A percentile compares a stretch with the other conserved stretches of the same genome.
Conservation (phyloP, 139 green algal species). For the Haematococcus sp. region DNA sequence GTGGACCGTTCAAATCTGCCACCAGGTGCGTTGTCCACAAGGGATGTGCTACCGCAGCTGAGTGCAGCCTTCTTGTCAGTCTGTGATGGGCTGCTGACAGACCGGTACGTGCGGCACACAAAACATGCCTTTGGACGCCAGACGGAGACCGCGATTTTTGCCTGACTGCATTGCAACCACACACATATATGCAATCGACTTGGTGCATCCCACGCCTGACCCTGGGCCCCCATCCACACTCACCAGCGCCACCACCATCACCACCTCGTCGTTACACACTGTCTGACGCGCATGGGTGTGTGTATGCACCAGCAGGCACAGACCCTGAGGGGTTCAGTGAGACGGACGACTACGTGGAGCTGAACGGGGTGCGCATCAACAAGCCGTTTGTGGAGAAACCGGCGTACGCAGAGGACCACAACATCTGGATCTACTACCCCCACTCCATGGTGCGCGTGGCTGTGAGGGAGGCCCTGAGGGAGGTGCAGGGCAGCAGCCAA, state of each 20-base stretch:
- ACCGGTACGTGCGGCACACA: no score
- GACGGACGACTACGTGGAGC: conserved; percentile 85
- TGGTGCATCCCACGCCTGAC: neutral
- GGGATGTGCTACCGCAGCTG: no score
- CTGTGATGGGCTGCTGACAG: no score
- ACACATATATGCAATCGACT: no score
- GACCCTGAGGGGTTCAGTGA: conserved; percentile 84
- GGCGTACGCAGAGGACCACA: conserved; percentile 90
- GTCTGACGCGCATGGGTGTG: neutral
- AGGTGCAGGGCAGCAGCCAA: no score
- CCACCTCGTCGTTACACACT: neutral
- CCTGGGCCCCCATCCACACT: no score
- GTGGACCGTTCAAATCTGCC: conserved; percentile 58
- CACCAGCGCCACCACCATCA: no score
- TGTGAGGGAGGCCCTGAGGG: no score
- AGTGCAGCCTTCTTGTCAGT: no score
- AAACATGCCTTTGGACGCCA: no score
- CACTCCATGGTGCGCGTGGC: conserved; percentile 74
- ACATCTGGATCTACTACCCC: conserved; percentile 98
- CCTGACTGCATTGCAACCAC: no score
- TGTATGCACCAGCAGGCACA: conserved; percentile 13
- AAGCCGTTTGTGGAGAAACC: conserved; percentile 99
- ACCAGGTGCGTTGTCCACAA: neutral
- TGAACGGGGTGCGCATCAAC: conserved; percentile 72
- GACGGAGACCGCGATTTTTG: no score